Evolutionary conservation across 805 yeast species (phyloP).

Genomic region (Ogataea zsoltii): DNA sequence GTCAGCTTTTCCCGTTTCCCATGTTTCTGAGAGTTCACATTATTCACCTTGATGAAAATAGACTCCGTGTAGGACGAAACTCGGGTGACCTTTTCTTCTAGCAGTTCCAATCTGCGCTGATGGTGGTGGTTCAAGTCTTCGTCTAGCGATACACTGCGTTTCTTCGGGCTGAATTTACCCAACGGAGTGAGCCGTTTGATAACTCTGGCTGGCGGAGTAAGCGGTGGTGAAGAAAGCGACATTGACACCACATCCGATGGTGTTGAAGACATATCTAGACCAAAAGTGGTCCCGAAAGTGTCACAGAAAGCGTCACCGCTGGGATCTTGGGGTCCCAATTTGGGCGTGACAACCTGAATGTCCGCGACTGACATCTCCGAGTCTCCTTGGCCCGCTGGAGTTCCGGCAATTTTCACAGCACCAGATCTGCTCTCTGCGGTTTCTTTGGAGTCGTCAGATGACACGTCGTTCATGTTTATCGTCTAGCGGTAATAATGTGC

Average conservation of each 20-base stretch:
- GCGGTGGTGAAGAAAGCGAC: constrained; percentile 22
- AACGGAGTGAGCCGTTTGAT: constrained; percentile 26
- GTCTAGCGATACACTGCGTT: constrained; percentile 16
- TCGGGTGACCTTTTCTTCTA: constrained; percentile 12
- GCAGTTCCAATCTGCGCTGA: constrained; percentile 17
- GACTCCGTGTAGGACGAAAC: constrained; percentile 14
- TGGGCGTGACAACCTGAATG: constrained; percentile 13
- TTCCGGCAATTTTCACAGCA: not conserved
- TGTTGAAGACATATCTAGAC: not conserved
- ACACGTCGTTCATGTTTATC: constrained; percentile 3
- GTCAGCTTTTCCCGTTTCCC: constrained; percentile 11
- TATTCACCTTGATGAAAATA: constrained; percentile 8
- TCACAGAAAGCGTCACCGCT: not conserved
- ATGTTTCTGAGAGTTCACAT: constrained; percentile 6
- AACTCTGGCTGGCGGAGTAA: constrained; percentile 27
- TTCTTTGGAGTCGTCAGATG: constrained; percentile 7
- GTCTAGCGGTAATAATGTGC: constrained; percentile 1
- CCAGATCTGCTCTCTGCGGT: not conserved
- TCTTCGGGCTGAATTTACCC: constrained; percentile 22
- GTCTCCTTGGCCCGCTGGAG: not conserved
- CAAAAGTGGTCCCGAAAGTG: constrained; percentile 1
- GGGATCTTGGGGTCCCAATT: constrained; percentile 10
- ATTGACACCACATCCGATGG: constrained; percentile 13
- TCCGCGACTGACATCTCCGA: not conserved
- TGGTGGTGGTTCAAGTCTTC: constrained; percentile 21